Conservation (phyloP, 208 protist species). For the Tritrichomonas foetus region DNA sequence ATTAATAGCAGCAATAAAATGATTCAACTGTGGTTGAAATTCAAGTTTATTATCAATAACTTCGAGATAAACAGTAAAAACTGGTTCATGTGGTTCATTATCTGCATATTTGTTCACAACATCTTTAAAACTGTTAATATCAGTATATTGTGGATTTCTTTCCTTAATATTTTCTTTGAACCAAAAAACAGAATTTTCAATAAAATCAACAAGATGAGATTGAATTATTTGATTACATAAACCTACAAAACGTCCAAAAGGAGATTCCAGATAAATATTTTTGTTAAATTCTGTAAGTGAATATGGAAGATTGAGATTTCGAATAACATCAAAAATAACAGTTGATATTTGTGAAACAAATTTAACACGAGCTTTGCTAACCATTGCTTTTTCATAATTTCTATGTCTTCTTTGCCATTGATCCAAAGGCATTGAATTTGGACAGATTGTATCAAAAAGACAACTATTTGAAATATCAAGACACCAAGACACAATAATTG, state of each 20-base stretch:
- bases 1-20: background rate
- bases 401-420: slow-evolving; percentile 25
- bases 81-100: background rate
- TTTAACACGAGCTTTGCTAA: slow-evolving; percentile 21
- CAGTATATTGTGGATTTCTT: background rate
- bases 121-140: background rate
- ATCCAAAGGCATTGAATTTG: background rate
- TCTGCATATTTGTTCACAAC: background rate
- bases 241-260: background rate
- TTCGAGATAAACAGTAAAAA: slow-evolving; percentile 14
- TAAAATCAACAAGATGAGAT: background rate
- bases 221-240: slow-evolving; percentile 40
- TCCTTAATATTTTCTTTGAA: slow-evolving; percentile 15
- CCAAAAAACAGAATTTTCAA: background rate
- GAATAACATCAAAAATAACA: slow-evolving; percentile 27
- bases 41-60: background rate
- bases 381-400: slow-evolving; percentile 37
- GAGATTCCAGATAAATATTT: slow-evolving; percentile 31
- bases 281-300: slow-evolving; percentile 37
- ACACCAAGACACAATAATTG: slow-evolving; percentile 39
- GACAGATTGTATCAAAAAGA: slow-evolving; percentile 34
- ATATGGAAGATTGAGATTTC: slow-evolving; percentile 16
- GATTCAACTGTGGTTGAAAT: background rate
- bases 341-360: slow-evolving; percentile 37
- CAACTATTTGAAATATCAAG: slow-evolving; percentile 13